Evolutionary conservation across 2,329 filamentous ascomycete species (phyloP), one percentile per base, ranked within the genome.

Genomic region (Pseudogymnoascus sp.): DNA sequence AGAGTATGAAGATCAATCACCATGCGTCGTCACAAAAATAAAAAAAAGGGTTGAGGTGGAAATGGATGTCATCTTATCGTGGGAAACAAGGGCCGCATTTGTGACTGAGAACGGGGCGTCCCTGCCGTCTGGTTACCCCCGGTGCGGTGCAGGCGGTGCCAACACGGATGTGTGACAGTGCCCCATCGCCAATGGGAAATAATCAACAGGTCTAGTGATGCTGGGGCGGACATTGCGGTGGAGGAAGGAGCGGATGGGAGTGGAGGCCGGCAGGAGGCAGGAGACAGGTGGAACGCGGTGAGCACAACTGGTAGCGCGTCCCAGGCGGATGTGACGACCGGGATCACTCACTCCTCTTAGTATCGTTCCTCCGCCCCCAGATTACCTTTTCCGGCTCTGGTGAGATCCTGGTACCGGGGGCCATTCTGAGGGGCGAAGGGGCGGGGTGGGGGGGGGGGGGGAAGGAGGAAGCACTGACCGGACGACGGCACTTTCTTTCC

Each of bases 291-390:
- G 46, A 33, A 56, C 26, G 46, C 46, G 46, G 46, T 56, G 46
- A 56, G 46, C 46, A 33, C 26, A 56, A 26, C 19, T 56, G 46
- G 46, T 56, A 56, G 46, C n/a, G 46, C 46, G 46, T 56, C 11
- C 46, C 26, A 26, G 10, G 46, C 26, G 46, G 46, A 56, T 56
- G 46, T 56, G 46, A 56, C 46, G 46, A 33, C 46, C 46, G 46
- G 46, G 46, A 56, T 56, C n/a, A 56, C 9, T 7, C 46, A 56
- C 46, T 56, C 26, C 46, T 56, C 26, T 56, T 56, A 56, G 46
- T 56, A 56, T 56, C 46, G 26, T 56, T 56, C 46, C 46, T 56
- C 46, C 46, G 46, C 46, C 46, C 46, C 46, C 46, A 53, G 46
- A 53, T 53, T 53, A 53, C 46, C 46, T 53, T 53, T 31, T 53